A percentile compares a stretch with the other conserved stretches of the same genome.
These are phyloP conservation scores for Hypericum androsaemum DNA, from an alignment of 345 rosid genomes.

Conservation along the genomic window DNA sequence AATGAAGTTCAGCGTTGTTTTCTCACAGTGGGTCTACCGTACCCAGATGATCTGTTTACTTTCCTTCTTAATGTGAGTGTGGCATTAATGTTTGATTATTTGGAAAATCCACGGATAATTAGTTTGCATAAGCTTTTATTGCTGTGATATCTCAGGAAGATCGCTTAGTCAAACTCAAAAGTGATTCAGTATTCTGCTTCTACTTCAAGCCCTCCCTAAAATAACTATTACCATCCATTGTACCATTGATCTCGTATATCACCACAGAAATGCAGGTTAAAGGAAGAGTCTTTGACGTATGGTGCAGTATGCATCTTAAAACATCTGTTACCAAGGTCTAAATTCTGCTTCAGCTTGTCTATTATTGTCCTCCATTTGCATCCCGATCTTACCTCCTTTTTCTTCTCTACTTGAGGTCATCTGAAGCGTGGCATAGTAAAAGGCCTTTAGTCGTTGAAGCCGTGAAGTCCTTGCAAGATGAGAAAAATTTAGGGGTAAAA, in stretches of 20 bases:
- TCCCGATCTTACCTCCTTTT: constrained; percentile 17
- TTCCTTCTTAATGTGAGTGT: constrained; percentile 80
- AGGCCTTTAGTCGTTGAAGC: constrained; percentile 71
- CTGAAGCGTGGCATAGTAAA: constrained; percentile 87
- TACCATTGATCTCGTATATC: neutral
- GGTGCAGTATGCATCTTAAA: constrained; percentile 82
- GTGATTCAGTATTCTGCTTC: neutral
- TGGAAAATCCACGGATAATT: neutral
- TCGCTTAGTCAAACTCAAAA: neutral
- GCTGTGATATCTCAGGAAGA: neutral
- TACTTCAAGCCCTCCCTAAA: neutral
- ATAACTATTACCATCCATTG: constrained; percentile 9
- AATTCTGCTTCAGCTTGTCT: constrained; percentile 10
- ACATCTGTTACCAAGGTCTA: constrained; percentile 88
- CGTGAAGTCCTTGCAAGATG: constrained; percentile 75
- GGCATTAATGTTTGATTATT: constrained; percentile 5
- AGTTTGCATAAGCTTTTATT: constrained; percentile 1
- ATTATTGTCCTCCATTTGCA: constrained; percentile 15
- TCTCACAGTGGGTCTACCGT: constrained; percentile 71
- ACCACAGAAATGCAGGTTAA: constrained; percentile 80
- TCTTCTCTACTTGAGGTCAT: constrained; percentile 43
- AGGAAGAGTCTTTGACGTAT: constrained; percentile 81
- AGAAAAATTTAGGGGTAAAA: constrained; percentile 63
- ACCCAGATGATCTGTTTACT: constrained; percentile 77
- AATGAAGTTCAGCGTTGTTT: constrained; percentile 95